A percentile compares a stretch with the other conserved stretches of the same genome.
Conservation (phyloP, 495 filamentous ascomycete genomes). For the Beverwykella pulmonaria region DNA sequence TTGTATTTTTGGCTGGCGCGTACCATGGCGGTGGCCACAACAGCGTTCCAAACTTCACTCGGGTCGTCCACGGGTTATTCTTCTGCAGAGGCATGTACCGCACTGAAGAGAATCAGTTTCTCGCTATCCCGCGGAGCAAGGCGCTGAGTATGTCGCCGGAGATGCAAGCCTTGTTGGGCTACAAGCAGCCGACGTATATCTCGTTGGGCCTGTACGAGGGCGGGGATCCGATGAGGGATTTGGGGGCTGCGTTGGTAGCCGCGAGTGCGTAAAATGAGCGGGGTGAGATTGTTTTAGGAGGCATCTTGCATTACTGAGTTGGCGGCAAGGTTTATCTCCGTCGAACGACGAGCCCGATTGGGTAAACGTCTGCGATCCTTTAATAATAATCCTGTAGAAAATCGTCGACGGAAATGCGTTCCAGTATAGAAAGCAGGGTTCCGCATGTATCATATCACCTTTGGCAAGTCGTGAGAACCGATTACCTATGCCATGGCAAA, state of each 20-base stretch:
- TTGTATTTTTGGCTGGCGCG: constrained; percentile 44
- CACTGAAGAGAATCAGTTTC: constrained; percentile 49
- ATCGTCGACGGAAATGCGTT: too few species aligned
- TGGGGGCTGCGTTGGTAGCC: not conserved
- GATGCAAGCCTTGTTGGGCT: constrained; percentile 10
- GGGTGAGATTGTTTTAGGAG: too few species aligned
- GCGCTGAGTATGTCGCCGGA: not conserved
- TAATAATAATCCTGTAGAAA: too few species aligned
- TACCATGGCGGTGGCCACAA: constrained; percentile 49
- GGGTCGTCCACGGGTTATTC: constrained; percentile 42
- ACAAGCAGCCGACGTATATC: constrained; percentile 1
- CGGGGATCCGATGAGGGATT: constrained; percentile 6
- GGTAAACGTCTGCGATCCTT: too few species aligned
- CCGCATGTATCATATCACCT: too few species aligned
- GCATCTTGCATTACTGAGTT: too few species aligned
- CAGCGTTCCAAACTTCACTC: constrained; percentile 32
- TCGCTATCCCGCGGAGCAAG: constrained; percentile 37
- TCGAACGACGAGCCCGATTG: too few species aligned
- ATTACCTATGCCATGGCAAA: too few species aligned
- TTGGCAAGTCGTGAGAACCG: too few species aligned
- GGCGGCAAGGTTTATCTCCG: too few species aligned
- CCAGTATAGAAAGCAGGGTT: too few species aligned
- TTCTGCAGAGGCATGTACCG: constrained; percentile 43
- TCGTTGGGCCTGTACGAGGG: constrained; percentile 3
- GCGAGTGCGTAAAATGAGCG: not conserved